Base-by-base conservation (phyloP, 2,329 filamentous ascomycete species). In the Paecilomyces niveus region DNA sequence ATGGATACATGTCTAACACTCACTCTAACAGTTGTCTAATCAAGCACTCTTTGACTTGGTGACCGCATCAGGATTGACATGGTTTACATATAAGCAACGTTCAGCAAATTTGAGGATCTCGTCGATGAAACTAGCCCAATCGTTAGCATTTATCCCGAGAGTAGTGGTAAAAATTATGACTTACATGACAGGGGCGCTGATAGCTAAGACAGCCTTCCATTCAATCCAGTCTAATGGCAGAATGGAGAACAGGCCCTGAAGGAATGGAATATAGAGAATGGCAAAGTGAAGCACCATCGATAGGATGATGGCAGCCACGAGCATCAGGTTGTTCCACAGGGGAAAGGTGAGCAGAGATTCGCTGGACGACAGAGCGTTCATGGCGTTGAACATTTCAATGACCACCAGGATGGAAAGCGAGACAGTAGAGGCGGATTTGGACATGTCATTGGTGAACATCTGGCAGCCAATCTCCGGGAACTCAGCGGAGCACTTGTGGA, bases 331-430 rank as follows among this genome's bases (percentile, higher is more conserved):
- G 72, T 93, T 86, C 93, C 93, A 97, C n/a, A 99, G 81, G 9
- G 92, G 93, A 62, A 99, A 84, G 1, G 92, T 97, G 58, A 99
- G 77, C 11, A 99, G 85, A 15, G 90, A 96, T 77, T 99, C 94
- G 74, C 90, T 96, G 0, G 92, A 96, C 1, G 92, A 97, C 32
- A 99, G 83, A 0, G 93, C 94, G 72, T 99, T 99, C 89, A 97
- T 93, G 67, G 94, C 94, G 77, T 99, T 99, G 72, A 99, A 85
- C 94, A 99, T 99, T 79, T 99, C 94, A 70, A 99, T 97, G 61
- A 97, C 92, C 53, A 99, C 94, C 18, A 99, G 83, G 68, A 87
- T 86, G 39, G 90, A 96, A 61, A 99, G 83, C 6, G 92, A 97
- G 29, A 99, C 87, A 1, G 94, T 99, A 21, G 92, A 96, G 2